Conservation (phyloP, 2,329 filamentous ascomycete genomes). For the Pyrenophora teres region DNA sequence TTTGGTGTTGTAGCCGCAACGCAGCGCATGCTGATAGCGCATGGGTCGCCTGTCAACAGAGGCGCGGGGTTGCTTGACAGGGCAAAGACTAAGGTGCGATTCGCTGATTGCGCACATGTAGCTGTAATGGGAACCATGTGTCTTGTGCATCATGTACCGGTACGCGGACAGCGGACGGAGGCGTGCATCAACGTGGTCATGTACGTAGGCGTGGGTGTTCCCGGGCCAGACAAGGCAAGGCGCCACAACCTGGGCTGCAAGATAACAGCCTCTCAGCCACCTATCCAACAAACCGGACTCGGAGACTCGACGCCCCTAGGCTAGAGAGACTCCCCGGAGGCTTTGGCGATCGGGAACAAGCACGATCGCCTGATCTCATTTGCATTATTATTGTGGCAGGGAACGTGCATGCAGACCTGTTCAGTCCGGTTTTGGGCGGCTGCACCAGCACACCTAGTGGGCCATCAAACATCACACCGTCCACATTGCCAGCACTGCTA, state of each 20-base stretch:
- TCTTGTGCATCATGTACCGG: background rate
- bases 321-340: background rate
- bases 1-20: no score
- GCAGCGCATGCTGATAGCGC: background rate
- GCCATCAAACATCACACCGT: conserved; percentile 12
- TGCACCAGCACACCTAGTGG: conserved; percentile 7
- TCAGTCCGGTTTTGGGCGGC: conserved; percentile 6
- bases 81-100: background rate
- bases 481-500: conserved; percentile 5
- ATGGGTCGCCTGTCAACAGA: conserved; percentile 1
- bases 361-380: conserved; percentile 10
- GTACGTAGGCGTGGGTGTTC: background rate
- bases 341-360: conserved; percentile 3
- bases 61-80: background rate
- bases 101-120: background rate
- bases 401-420: conserved; percentile 8
- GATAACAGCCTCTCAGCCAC: conserved; percentile 7
- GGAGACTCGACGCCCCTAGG: background rate
- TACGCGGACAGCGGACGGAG: conserved; percentile 1
- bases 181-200: conserved; percentile 3
- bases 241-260: conserved; percentile 4
- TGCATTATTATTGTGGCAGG: conserved; percentile 2
- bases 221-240: conserved; percentile 8
- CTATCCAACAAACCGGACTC: conserved; percentile 12
- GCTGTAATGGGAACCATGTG: conserved; percentile 2